These are phyloP conservation scores for Lachnellula hyalina DNA, from an alignment of 2,329 filamentous ascomycete species.

Conservation along the genomic window DNA sequence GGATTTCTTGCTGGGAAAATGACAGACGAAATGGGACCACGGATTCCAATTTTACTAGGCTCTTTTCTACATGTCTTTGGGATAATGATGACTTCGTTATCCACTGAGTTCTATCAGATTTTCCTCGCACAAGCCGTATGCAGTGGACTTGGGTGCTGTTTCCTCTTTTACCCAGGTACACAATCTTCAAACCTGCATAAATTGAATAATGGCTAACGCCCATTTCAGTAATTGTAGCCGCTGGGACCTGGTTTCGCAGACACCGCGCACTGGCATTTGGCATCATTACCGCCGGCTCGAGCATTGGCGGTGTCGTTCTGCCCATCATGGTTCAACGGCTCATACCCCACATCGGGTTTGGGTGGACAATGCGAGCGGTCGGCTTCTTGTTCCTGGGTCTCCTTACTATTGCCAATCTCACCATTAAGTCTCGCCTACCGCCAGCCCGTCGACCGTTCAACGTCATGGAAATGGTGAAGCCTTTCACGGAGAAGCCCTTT, in stretches of 20 bases:
- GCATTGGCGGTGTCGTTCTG: constrained; percentile 49
- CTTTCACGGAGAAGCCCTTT: constrained; percentile 28
- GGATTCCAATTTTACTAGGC: constrained; percentile 8
- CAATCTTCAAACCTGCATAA: constrained; percentile 34
- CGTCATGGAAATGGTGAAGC: constrained; percentile 29
- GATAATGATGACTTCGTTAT: constrained; percentile 33
- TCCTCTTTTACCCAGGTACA: constrained; percentile 34
- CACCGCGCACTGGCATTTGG: constrained; percentile 42
- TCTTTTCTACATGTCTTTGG: constrained; percentile 32
- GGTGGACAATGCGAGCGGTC: constrained; percentile 51
- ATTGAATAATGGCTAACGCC: constrained; percentile 30
- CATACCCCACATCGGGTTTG: constrained; percentile 44
- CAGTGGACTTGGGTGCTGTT: constrained; percentile 33
- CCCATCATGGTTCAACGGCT: constrained; percentile 49
- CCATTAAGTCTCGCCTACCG: constrained; percentile 28
- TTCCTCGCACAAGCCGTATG: constrained; percentile 37
- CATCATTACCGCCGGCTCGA: constrained; percentile 41
- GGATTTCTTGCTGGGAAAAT: neutral
- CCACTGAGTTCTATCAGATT: constrained; percentile 34
- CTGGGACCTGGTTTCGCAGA: constrained; percentile 42
- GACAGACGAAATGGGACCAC: constrained; percentile 5
- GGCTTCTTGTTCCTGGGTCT: constrained; percentile 43
- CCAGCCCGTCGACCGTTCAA: constrained; percentile 18
- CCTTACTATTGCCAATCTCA: constrained; percentile 30
- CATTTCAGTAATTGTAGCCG: constrained; percentile 25